Evolutionary conservation across 2,329 filamentous ascomycete genomes (phyloP).

Genomic region (Ophiosphaerella narmari): DNA sequence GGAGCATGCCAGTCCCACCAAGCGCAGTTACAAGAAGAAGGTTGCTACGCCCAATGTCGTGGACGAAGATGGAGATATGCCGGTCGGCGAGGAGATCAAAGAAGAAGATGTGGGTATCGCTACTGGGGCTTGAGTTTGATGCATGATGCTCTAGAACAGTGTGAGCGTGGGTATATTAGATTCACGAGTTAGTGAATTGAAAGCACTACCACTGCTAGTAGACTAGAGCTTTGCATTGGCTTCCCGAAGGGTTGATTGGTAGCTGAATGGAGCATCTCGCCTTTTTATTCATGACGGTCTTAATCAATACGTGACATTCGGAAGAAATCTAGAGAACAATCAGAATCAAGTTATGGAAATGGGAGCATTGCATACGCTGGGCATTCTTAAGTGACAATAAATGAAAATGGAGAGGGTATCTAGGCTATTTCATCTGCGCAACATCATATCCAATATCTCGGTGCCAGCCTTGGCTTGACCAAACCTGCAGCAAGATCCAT

Average conservation of each 20-base stretch:
- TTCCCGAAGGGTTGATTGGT: too few species aligned
- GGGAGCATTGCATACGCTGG: neutral
- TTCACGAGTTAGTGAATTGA: too few species aligned
- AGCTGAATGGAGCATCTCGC: too few species aligned
- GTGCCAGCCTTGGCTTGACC: neutral
- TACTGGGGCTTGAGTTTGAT: neutral
- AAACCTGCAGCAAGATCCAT: neutral
- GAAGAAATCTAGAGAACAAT: too few species aligned
- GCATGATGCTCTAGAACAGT: too few species aligned
- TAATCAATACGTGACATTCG: too few species aligned
- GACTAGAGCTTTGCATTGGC: too few species aligned
- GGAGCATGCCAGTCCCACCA: conserved; percentile 11
- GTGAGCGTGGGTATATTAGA: too few species aligned
- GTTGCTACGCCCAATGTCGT: neutral
- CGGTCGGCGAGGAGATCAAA: conserved; percentile 4
- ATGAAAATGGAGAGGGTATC: conserved; percentile 19
- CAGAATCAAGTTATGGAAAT: too few species aligned
- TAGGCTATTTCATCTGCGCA: conserved; percentile 10
- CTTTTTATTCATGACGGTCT: too few species aligned
- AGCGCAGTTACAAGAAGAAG: conserved; percentile 11
- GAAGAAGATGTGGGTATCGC: neutral
- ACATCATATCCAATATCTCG: too few species aligned
- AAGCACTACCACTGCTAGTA: too few species aligned
- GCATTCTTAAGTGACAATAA: neutral
- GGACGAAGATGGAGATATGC: conserved; percentile 1